phyloP scores from a whole-genome alignment of 2,329 filamentous ascomycete genomes.

The Apiospora koreana region DNA sequence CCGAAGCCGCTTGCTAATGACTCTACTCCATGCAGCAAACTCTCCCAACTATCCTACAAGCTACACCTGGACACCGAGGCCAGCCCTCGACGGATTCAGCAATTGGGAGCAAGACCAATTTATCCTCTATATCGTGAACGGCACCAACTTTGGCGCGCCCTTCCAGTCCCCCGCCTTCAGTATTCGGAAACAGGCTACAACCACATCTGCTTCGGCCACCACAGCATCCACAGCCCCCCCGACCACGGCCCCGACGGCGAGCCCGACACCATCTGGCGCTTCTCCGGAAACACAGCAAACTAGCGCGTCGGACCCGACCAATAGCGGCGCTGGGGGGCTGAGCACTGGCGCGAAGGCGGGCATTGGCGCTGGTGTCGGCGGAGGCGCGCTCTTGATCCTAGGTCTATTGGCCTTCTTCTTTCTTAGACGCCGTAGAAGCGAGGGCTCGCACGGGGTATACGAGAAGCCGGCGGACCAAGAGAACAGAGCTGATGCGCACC shows the following conservation, averaged over 20 bases:
- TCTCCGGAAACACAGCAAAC: too few relatives aligned
- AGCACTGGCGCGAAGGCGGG: slow-evolving; percentile 36
- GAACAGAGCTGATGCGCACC: background rate
- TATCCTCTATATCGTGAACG: slow-evolving; percentile 5
- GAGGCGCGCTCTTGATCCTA: slow-evolving; percentile 25
- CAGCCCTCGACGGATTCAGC: background rate
- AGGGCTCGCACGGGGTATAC: background rate
- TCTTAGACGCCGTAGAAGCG: background rate
- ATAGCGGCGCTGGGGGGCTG: slow-evolving; percentile 18
- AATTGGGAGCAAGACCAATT: background rate
- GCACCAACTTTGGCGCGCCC: slow-evolving; percentile 7
- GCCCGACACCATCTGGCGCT: background rate
- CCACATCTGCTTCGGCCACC: background rate
- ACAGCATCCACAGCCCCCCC: background rate
- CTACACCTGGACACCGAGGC: slow-evolving; percentile 7
- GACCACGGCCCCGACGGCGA: background rate
- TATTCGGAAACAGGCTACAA: background rate
- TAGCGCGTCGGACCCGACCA: background rate
- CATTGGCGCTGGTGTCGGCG: slow-evolving; percentile 33
- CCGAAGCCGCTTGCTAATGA: background rate
- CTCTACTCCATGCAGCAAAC: background rate
- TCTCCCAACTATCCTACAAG: slow-evolving; percentile 8
- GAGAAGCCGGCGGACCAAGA: background rate
- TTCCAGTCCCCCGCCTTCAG: background rate
- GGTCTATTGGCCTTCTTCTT: slow-evolving; percentile 26